Base-by-base conservation (phyloP, 306 rosid genomes). In the Sechiopsis laciniata region DNA sequence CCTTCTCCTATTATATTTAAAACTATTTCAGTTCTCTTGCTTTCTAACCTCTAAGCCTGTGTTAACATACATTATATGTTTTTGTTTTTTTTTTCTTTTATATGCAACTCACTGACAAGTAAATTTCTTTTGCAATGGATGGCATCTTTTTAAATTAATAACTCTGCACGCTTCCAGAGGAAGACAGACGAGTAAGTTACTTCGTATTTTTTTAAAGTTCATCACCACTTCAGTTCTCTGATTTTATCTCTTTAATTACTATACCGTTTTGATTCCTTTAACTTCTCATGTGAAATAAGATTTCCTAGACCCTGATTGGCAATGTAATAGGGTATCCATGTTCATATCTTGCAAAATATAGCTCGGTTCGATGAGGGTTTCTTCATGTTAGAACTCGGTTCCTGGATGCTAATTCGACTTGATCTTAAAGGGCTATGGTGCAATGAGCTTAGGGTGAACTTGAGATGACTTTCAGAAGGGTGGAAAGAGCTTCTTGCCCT, bases 111-210 rank as follows among this genome's bases (percentile, higher is more conserved):
- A 80, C 88, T 85, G 84, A 90, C 86, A 19, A 70, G 60, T 53
- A 13, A 75, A 12, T 66, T 48, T 84, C 11, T 73, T 68, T 78
- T 80, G 78, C 85, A 76, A 60, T 82, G 88, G 60, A 67, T 45
- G 82, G 71, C 82, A 4, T 68, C 65, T 79, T 81, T 42, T 78
- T 55, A 70, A 37, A 37, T 37, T 32, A 70, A 75, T 72, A 80
- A 58, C 67, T 72, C 78, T 12, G 26, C 76, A 74, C 57, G 48
- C 74, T 76, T 77, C 81, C 92, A 94, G 99, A 88, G 99, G 87
- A 94, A 91, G 87, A 81, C 87, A 1, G 99, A 94, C 9, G 99
- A 94, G 99, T 94, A 88, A 91, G 99, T 89, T 10, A 61, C 10
- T 50, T 78, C 66, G 32, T 8, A 52, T 70, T 55, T 9, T 73